Base-by-base conservation (phyloP, 495 filamentous ascomycete genomes). In the Astrocystis sublimbata region DNA sequence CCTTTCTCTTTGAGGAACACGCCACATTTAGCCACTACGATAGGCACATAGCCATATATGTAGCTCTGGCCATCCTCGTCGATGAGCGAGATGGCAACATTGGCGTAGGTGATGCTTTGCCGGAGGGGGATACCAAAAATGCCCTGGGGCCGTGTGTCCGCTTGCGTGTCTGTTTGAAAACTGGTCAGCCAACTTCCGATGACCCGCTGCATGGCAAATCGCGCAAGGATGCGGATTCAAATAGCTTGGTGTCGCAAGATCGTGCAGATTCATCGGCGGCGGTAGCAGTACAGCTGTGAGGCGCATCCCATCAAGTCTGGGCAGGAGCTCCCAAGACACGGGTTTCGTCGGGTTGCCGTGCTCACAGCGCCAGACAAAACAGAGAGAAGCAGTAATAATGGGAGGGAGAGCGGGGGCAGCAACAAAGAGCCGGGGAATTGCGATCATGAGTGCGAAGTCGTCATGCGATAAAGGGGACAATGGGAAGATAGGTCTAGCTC, bases 1-100 rank as follows among this genome's bases (percentile, higher is more conserved):
- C 94, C 94, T 88, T 96, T 97, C 73, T 99, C 94, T 73, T 99
- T 99, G 65, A 99, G 76, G 68, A 92, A 99, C 1, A 99, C 93
- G 49, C 94, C 94, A 74, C 94, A 99, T 75, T 99, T 99, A 4
- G 94, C 94, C 40, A 99, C 93, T 47, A 99, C 93, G 65, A 99
- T 97, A 9, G 94, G 94, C 5, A 99, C 93, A 73, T 99, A 99
- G 66, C 94, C 94, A 75, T 99, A 99, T 26, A 97, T 97, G 72
- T 94, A 97, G 73, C 92, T 96, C 69, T 93, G 85, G 15, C 93
- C 94, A 57, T 92, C 84, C 52, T 89, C 89, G 73, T 97, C 91
- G 63, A 91, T 89, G 33, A 99, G 85, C 53, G 93, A 97, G 67
- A 99, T 99, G 53, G 94, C 94, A 63, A 99, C 94, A 75, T 99